Evolutionary conservation across 148 eudicot species (phyloP).

Genomic region (Chenopodium quinoa): DNA sequence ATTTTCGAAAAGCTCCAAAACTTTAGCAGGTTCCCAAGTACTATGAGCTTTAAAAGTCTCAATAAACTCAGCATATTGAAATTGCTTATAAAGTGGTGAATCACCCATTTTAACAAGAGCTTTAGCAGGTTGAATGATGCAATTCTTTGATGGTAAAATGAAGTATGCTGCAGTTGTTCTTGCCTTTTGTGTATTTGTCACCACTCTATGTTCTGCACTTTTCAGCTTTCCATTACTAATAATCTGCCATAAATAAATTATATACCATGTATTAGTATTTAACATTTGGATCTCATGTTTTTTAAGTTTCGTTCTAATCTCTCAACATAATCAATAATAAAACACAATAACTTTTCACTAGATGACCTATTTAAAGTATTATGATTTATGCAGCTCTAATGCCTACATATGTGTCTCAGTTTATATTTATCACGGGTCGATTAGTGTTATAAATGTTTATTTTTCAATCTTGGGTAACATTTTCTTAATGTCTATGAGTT

Average conservation of each 20-base stretch:
- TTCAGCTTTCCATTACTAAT: constrained; percentile 43
- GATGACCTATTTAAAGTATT: too few species aligned
- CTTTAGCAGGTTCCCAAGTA: neutral
- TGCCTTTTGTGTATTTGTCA: constrained; percentile 31
- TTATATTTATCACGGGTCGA: too few species aligned
- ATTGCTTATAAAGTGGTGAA: constrained; percentile 26
- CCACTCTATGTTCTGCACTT: constrained; percentile 43
- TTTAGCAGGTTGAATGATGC: constrained; percentile 38
- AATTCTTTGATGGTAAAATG: constrained; percentile 21
- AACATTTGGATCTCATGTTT: too few species aligned
- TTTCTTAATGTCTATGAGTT: too few species aligned
- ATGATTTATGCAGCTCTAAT: too few species aligned
- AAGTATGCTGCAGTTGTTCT: constrained; percentile 36
- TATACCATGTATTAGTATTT: too few species aligned
- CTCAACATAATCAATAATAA: too few species aligned
- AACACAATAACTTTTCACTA: too few species aligned
- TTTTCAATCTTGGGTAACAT: too few species aligned
- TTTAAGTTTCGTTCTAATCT: too few species aligned
- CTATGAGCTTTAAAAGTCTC: constrained; percentile 15
- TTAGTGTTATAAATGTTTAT: too few species aligned
- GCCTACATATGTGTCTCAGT: too few species aligned
- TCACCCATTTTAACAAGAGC: constrained; percentile 26
- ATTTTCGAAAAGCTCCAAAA: neutral
- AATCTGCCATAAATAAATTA: constrained; percentile 19
- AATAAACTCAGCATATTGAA: constrained; percentile 31